Conservation (phyloP, 768 basidiomycete species). For the Macrolepiota albuminosa region DNA sequence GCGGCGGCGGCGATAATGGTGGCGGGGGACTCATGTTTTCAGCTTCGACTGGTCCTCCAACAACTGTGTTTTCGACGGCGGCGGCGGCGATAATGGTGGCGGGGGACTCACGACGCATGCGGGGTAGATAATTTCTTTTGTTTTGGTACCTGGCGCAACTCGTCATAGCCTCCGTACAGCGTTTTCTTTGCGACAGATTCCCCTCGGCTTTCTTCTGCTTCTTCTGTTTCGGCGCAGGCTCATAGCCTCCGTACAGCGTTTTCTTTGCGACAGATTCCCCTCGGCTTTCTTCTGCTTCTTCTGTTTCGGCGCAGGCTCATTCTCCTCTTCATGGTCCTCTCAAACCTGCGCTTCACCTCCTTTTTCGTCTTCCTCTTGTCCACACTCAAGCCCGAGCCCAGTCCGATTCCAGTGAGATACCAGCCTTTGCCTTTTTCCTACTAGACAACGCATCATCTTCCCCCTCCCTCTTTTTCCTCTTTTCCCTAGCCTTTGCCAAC, state of each 20-base stretch:
- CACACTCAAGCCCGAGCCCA: background rate
- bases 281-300: slow-evolving; percentile 20
- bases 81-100: background rate
- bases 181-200: background rate
- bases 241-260: background rate
- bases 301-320: slow-evolving; percentile 12
- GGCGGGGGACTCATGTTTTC: background rate
- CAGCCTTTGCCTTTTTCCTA: slow-evolving; percentile 17
- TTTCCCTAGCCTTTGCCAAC: slow-evolving; percentile 18
- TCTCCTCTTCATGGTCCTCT: slow-evolving; percentile 8
- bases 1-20: background rate
- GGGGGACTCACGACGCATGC: background rate
- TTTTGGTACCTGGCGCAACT: slow-evolving; percentile 1
- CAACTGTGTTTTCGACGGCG: background rate
- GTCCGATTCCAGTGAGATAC: background rate
- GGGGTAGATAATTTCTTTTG: background rate
- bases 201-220: slow-evolving; percentile 18
- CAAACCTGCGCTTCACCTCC: slow-evolving; percentile 10
- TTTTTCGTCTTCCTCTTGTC: slow-evolving; percentile 6
- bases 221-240: slow-evolving; percentile 16
- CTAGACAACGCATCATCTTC: slow-evolving; percentile 10
- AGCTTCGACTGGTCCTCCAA: background rate
- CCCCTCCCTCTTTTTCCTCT: slow-evolving; percentile 15
- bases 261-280: background rate
- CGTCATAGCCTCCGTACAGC: background rate